A percentile compares a stretch with the other conserved stretches of the same genome.
phyloP scores from a whole-genome alignment of 305 asterid species.

The Rubia balearica region DNA sequence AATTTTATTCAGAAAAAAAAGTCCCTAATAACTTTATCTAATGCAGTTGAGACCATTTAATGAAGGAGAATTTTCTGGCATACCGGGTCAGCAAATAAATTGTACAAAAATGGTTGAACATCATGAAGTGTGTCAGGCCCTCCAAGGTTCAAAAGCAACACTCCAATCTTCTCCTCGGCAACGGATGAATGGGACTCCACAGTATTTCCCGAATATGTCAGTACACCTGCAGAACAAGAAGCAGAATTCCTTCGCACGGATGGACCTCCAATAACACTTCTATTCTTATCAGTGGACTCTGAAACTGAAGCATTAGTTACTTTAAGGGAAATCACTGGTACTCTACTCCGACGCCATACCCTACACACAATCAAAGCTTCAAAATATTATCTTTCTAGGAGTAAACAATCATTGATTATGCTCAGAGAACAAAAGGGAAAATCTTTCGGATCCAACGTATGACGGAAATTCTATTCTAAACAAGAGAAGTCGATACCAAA shows the following conservation, averaged over 20 bases:
- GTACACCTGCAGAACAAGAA: conserved; percentile 38
- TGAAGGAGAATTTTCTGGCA: conserved; percentile 15
- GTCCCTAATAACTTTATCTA: not conserved
- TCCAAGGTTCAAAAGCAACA: conserved; percentile 90
- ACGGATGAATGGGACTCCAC: conserved; percentile 32
- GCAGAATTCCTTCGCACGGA: conserved; percentile 32
- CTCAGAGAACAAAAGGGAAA: not conserved
- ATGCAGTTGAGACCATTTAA: not conserved
- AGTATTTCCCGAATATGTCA: conserved; percentile 32
- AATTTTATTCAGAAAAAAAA: not conserved
- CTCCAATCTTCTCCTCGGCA: conserved; percentile 68
- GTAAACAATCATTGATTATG: not conserved
- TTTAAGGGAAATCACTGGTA: conserved; percentile 15
- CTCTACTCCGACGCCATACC: conserved; percentile 19
- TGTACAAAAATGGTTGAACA: conserved; percentile 90
- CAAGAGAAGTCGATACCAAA: not conserved
- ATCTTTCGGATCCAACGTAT: not conserved
- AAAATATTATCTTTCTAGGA: not conserved
- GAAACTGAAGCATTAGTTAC: conserved; percentile 12
- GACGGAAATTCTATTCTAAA: not conserved
- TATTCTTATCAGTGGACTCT: conserved; percentile 20
- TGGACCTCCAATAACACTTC: conserved; percentile 22
- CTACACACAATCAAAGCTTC: conserved; percentile 16
- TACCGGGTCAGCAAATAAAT: conserved; percentile 89
- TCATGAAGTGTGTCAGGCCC: conserved; percentile 89